Evolutionary conservation across 257 asterid species (phyloP), one percentile per base, ranked within the genome.

Genomic region (Leonotis leonurus): DNA sequence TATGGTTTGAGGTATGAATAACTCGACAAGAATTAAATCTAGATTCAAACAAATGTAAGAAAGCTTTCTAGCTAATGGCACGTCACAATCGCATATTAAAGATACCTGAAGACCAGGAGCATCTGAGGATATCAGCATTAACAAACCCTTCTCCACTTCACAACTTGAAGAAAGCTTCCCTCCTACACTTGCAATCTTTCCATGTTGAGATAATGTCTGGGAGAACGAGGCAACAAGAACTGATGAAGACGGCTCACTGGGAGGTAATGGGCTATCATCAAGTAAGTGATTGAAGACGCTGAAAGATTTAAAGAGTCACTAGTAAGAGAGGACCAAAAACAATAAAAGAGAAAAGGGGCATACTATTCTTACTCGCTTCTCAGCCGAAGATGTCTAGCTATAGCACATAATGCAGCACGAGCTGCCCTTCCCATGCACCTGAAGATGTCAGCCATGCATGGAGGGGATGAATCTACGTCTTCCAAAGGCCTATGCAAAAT

Each of bases 361-460:
- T 46, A 48, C 48, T 35, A 21, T 64, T 71, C 86, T 72, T 83
- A 89, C 97, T 92, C 97, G 88, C 89, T 89, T 59, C 97, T 79
- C 72, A 92, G 68, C 27, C 97, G 99, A 69, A 92, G 96, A 76
- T 89, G 87, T 77, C 91, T 85, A 53, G 99, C 94, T 64, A 85
- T 87, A 59, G 95, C 89, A 72, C 85, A 74, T 70, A 92, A 75
- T 71, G 86, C 84, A 65, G 86, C 91, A 64, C 96, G 94, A 74
- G 97, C 95, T 37, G 85, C 96, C 73, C 59, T 89, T 68, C 96
- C 99, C 99, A 92, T 87, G 77, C 97, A 89, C 70, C 89, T 84
- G 65, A 83, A 92, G 69, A 75, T 83, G 56, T 92, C 99, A 67
- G 90, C 76, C 99, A 92, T 81, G 87, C 97, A 92, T 51, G 99